phyloP scores from a whole-genome alignment of 331 rosid species.

The Cydonia oblonga region DNA sequence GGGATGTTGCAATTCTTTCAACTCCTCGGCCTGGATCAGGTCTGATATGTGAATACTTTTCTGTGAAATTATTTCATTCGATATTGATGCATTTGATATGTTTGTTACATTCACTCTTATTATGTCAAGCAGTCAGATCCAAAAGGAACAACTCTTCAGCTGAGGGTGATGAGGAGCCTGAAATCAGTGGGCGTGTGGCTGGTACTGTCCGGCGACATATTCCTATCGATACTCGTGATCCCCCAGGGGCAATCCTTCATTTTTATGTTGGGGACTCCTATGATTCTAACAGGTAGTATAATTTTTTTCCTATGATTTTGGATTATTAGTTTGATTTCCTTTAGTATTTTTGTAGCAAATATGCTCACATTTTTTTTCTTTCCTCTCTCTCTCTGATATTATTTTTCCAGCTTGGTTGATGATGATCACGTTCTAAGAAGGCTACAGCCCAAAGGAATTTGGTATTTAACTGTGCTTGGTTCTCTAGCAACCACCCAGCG shows the following conservation, averaged over 20 bases:
- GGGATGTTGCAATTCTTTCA: slow-evolving; percentile 96
- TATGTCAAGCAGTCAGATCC: slow-evolving; percentile 55
- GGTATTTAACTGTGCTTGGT: slow-evolving; percentile 91
- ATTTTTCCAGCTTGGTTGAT: slow-evolving; percentile 37
- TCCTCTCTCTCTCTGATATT: neutral
- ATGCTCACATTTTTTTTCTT: neutral
- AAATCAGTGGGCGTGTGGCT: slow-evolving; percentile 74
- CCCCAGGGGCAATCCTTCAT: slow-evolving; percentile 90
- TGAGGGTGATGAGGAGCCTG: slow-evolving; percentile 61
- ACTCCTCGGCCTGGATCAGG: slow-evolving; percentile 94
- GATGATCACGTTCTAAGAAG: slow-evolving; percentile 79
- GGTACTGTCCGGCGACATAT: slow-evolving; percentile 91
- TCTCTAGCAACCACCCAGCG: slow-evolving; percentile 98
- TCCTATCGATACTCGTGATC: slow-evolving; percentile 89
- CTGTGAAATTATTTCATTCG: neutral
- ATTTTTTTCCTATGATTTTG: neutral
- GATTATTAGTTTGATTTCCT: neutral
- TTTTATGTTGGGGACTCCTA: slow-evolving; percentile 86
- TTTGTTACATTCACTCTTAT: slow-evolving; percentile 6
- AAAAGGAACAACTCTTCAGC: slow-evolving; percentile 49
- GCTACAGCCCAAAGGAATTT: slow-evolving; percentile 63
- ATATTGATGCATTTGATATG: neutral
- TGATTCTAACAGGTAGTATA: slow-evolving; percentile 53
- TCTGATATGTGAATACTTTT: slow-evolving; percentile 18
- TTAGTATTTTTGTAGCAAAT: neutral